Evolutionary conservation across 192 early-diverging fungal species (phyloP), one percentile per base, ranked within the genome.

Genomic region (Allomyces arbusculus): DNA sequence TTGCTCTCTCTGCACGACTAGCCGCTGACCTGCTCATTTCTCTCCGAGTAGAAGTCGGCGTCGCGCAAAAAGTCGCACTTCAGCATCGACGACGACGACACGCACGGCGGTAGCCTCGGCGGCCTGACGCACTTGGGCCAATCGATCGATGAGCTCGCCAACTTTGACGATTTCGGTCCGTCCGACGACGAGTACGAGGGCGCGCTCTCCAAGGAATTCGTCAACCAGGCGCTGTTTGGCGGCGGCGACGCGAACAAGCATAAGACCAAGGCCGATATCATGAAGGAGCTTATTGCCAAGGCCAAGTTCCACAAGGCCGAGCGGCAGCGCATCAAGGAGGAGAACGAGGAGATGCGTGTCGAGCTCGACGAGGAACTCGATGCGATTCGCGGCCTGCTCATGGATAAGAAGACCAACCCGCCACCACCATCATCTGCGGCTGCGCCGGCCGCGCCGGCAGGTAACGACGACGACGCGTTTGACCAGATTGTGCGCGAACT

Each of bases 251-350:
- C 86, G 40, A 78, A 78, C 28, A 71, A 81, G 25, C 63, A 75
- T 23, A 96, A 95, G 76, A 84, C 89, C 33, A 94, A 93, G 75
- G 83, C 82, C 28, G 96, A 99, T 76, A 75, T 99, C 55, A 97
- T 97, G 96, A 87, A 89, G 72, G 94, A 99, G 73, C 72, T 99
- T 26, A 97, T 99, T 70, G 89, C 89, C 55, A 99, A 99, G 78
- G 91, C 88, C 77, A 99, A 99, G 75, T 69, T 84, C 68, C 85
- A 96, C 80, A 97, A 97, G 71, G 76, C 84, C 62, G 94, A 99
- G 70, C 87, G 94, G 11, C 94, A 95, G 77, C 75, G 81, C 68
- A 81, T 81, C 40, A 89, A 90, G 70, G 91, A 95, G 67, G 82
- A 93, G 66, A 85, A 95, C 73, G 85, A 89, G 8, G 85, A 84